Evolutionary conservation across 257 asterid species (phyloP).

Genomic region (Ehretia macrophylla): DNA sequence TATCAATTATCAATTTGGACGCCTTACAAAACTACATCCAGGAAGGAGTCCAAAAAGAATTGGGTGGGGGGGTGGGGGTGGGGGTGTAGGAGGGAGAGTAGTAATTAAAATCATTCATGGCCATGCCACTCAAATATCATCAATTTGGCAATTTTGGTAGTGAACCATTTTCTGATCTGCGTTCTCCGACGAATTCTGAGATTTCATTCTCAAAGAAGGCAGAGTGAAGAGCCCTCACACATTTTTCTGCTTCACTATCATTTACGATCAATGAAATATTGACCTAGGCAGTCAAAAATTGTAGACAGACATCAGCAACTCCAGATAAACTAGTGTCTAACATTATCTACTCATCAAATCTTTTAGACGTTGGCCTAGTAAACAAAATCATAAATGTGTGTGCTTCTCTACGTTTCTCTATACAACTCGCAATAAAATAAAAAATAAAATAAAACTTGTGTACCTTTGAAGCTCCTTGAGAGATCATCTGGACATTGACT

Average conservation of each 20-base stretch:
- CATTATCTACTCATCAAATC: neutral
- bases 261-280: conserved; percentile 78
- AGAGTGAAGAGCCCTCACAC: conserved; percentile 71
- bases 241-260: conserved; percentile 73
- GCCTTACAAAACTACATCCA: too few species aligned
- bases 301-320: neutral
- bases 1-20: too few species aligned
- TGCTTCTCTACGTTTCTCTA: neutral
- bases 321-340: neutral
- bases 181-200: conserved; percentile 31
- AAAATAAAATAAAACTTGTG: too few species aligned
- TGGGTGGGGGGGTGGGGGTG: too few species aligned
- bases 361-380: too few species aligned
- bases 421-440: neutral
- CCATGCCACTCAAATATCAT: too few species aligned
- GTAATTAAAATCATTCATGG: too few species aligned
- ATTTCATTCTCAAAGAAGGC: conserved; percentile 63
- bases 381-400: neutral
- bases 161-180: conserved; percentile 39
- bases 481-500: conserved; percentile 85
- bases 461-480: conserved; percentile 82
- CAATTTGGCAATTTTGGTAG: too few species aligned
- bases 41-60: too few species aligned
- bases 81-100: too few species aligned
- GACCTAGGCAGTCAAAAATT: conserved; percentile 26